Percentiles rank a stretch among this genome's conserved stretches.
phyloP scores from a whole-genome alignment of 2,329 filamentous ascomycete species.

The Colletotrichum sansevieriae region DNA sequence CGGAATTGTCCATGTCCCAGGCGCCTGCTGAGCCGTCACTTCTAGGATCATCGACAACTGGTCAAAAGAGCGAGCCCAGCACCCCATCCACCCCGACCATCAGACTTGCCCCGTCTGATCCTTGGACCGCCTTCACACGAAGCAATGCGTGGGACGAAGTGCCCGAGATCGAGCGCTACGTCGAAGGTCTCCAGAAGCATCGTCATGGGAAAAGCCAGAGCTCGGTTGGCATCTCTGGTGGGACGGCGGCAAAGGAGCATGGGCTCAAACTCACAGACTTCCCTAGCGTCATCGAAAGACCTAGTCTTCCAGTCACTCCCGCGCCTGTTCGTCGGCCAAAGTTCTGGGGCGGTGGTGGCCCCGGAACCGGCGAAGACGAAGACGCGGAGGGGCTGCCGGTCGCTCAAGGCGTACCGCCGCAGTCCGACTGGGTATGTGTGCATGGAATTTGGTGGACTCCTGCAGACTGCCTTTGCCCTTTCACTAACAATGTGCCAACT shows the following conservation, averaged over 20 bases:
- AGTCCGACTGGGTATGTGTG: constrained; percentile 94
- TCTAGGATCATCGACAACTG: constrained; percentile 50
- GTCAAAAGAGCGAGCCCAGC: constrained; percentile 55
- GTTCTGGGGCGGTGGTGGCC: constrained; percentile 71
- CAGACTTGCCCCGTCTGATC: constrained; percentile 63
- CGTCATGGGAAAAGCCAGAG: constrained; percentile 54
- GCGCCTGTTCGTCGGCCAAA: constrained; percentile 79
- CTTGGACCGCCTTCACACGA: constrained; percentile 81
- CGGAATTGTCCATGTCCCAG: constrained; percentile 38
- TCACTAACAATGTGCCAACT: constrained; percentile 65
- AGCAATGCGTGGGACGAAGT: constrained; percentile 95
- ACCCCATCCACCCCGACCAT: constrained; percentile 65
- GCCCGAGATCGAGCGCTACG: constrained; percentile 88
- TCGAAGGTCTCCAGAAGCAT: constrained; percentile 79
- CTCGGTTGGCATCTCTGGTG: constrained; percentile 42
- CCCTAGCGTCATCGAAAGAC: constrained; percentile 83
- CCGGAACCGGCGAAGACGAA: constrained; percentile 60
- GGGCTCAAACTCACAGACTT: constrained; percentile 86
- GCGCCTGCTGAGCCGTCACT: constrained; percentile 51
- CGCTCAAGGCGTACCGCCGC: constrained; percentile 86
- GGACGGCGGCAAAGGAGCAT: constrained; percentile 47
- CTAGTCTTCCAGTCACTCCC: constrained; percentile 91
- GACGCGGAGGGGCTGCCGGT: constrained; percentile 73
- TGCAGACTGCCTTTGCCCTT: constrained; percentile 66
- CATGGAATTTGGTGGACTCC: constrained; percentile 64